Percentiles rank a stretch among this genome's conserved stretches.
Evolutionary conservation across 1,284 basidiomycete genomes (phyloP).

Genomic region (Anthracocystis setariae): DNA sequence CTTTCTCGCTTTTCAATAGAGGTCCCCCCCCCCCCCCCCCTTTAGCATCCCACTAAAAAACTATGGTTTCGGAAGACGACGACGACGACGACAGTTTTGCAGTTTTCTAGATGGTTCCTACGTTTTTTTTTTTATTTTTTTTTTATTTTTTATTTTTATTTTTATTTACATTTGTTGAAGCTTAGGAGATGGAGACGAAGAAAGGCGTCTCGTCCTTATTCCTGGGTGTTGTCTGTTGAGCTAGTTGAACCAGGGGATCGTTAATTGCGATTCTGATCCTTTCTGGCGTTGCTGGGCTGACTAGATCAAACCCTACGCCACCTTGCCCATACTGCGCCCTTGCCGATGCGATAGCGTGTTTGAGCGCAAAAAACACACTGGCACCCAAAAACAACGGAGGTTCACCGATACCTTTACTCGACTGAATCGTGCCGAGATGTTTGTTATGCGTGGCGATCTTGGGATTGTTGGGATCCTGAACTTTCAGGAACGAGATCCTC

Average conservation of each 20-base stretch:
- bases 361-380: slow-evolving; percentile 66
- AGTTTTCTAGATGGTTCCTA: too few species aligned
- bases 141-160: too few species aligned
- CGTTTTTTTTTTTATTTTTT: too few species aligned
- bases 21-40: too few species aligned
- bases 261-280: slow-evolving; percentile 64
- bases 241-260: slow-evolving; percentile 57
- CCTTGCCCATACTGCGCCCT: slow-evolving; percentile 52
- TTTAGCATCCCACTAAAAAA: too few species aligned
- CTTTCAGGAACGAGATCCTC: slow-evolving; percentile 65
- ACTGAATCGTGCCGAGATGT: slow-evolving; percentile 63
- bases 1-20: neutral
- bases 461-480: slow-evolving; percentile 41
- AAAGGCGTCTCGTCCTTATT: slow-evolving; percentile 62
- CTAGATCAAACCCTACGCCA: slow-evolving; percentile 52
- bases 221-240: slow-evolving; percentile 55
- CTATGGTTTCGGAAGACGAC: too few species aligned
- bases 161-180: too few species aligned
- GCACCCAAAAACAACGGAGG: slow-evolving; percentile 68
- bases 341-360: slow-evolving; percentile 64
- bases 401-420: slow-evolving; percentile 58
- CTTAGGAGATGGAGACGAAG: slow-evolving; percentile 60
- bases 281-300: slow-evolving; percentile 66
- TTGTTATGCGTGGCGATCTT: slow-evolving; percentile 22
- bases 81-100: too few species aligned